Base-by-base conservation (phyloP, 202 grass and related monocot species). In the Carex sylvatica region DNA sequence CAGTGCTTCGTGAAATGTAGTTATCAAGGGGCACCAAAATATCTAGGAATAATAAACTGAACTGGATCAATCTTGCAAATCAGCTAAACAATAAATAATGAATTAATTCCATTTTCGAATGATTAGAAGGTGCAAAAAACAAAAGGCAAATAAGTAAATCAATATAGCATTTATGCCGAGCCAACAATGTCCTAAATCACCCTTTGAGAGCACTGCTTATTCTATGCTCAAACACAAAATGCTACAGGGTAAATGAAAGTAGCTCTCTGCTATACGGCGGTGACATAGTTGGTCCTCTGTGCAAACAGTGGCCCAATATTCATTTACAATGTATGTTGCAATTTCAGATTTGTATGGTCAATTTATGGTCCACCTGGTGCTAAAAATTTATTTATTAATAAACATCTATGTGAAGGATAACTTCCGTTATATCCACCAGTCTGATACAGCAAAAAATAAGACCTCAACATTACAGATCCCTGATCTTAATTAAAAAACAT, bases 11-110 rank as follows among this genome's bases (percentile, higher is more conserved):
- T 19, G 94, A 97, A 88, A 97, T 90, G 58, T 91, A 97, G 60
- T 97, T 97, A 53, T 93, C 94, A 83, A 97, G 76, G 4, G 94
- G 94, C 86, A 97, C 91, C 86, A 97, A 88, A 85, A 93, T 97
- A 90, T 92, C 94, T 97, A 70, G 46, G 6, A 77, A 86, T 86
- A 61, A 81, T 51, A 40, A 67, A 31, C 15, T 31, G 9, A 76
- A 56, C 24, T 76, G 26, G 51, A 36, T 77, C 6, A 77, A 77
- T 19, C 51, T 33, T n/a, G 2, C 52, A 59, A 36, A 36, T 77
- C 74, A 77, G 30, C 52, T 36, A 19, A 38, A 58, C 52, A 77
- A 31, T 6, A 55, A 75, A 75, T n/a, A 54, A 75, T 8, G 6
- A 36, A 52, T 77, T n/a, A 38, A 59, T 59, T 77, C 44, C 14